phyloP scores from a whole-genome alignment of 768 basidiomycete genomes.

The Pulveroboletus sp. region DNA sequence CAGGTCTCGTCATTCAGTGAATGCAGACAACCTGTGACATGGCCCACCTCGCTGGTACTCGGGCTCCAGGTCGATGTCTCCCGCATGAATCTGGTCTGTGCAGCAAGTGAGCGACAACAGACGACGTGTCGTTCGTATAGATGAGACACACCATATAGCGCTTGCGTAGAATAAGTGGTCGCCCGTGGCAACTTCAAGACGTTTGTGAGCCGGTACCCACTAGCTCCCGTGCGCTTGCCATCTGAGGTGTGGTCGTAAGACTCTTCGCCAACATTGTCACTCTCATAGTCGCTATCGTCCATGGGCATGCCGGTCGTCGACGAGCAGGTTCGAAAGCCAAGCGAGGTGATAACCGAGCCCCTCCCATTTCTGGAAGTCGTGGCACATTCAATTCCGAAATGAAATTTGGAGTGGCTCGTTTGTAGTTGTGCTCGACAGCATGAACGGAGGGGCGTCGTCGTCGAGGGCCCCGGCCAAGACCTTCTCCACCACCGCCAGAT shows the following conservation, averaged over 20 bases:
- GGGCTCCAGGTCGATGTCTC: conserved; percentile 66
- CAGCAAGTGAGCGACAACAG: background rate
- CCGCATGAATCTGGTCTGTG: conserved; percentile 58
- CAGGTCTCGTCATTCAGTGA: background rate
- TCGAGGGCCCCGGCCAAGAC: background rate
- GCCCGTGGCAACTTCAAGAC: conserved; percentile 53
- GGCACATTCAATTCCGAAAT: too few species aligned
- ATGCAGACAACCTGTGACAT: background rate
- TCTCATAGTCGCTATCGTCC: conserved; percentile 23
- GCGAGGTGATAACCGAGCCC: too few species aligned
- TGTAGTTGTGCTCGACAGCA: background rate
- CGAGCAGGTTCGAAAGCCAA: too few species aligned
- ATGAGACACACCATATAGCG: conserved; percentile 44
- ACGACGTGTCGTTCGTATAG: too few species aligned
- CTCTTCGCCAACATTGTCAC: conserved; percentile 11
- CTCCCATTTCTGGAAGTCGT: conserved; percentile 7
- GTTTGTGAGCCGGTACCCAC: conserved; percentile 34
- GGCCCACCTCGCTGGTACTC: conserved; percentile 71
- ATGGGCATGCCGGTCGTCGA: conserved; percentile 2
- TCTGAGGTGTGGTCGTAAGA: background rate
- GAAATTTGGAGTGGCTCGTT: background rate
- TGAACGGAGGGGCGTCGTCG: conserved; percentile 9
- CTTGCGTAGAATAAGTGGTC: conserved; percentile 60
- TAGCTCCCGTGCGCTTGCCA: conserved; percentile 1
- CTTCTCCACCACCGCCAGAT: background rate